Evolutionary conservation across 768 basidiomycete genomes (phyloP).

Genomic region (Amanita rimosa): DNA sequence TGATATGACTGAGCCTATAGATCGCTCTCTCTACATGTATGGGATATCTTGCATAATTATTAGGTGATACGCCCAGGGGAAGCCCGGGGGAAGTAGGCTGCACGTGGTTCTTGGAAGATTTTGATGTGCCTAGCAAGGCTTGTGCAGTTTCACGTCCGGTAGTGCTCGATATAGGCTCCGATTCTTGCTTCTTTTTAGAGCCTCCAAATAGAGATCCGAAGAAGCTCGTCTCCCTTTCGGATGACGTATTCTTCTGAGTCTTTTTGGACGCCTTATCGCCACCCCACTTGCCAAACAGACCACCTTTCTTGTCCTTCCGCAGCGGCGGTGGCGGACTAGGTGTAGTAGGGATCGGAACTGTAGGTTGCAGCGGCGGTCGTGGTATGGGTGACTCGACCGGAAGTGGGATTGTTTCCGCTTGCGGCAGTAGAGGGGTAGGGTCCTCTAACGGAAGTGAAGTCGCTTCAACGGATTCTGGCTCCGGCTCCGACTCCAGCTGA

Average conservation of each 20-base stretch:
- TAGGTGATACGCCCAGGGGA: constrained; percentile 26
- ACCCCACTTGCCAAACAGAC: constrained; percentile 53
- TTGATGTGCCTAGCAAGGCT: constrained; percentile 76
- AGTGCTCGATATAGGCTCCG: constrained; percentile 26
- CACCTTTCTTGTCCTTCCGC: constrained; percentile 59
- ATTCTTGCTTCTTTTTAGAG: constrained; percentile 80
- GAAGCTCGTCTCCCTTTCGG: constrained; percentile 68
- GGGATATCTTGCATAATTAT: constrained; percentile 73
- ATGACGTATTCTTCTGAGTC: constrained; percentile 30
- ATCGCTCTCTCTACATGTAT: constrained; percentile 99
- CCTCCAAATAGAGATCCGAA: constrained; percentile 87
- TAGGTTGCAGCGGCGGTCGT: neutral
- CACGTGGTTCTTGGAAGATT: constrained; percentile 57
- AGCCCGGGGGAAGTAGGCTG: constrained; percentile 53
- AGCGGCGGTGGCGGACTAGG: constrained; percentile 22
- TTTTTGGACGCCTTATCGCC: constrained; percentile 43
- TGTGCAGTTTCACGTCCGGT: constrained; percentile 80
- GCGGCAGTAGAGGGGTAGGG: constrained; percentile 17
- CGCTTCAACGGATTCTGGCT: neutral
- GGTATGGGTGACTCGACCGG: neutral
- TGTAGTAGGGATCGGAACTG: neutral
- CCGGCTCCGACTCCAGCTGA: neutral
- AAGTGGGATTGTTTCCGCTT: constrained; percentile 7
- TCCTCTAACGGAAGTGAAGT: neutral
- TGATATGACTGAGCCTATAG: constrained; percentile 96